Percentiles rank a stretch among this genome's conserved stretches.
phyloP scores from a whole-genome alignment of 106 monocot species.

The Dactylorhiza incarnata region DNA sequence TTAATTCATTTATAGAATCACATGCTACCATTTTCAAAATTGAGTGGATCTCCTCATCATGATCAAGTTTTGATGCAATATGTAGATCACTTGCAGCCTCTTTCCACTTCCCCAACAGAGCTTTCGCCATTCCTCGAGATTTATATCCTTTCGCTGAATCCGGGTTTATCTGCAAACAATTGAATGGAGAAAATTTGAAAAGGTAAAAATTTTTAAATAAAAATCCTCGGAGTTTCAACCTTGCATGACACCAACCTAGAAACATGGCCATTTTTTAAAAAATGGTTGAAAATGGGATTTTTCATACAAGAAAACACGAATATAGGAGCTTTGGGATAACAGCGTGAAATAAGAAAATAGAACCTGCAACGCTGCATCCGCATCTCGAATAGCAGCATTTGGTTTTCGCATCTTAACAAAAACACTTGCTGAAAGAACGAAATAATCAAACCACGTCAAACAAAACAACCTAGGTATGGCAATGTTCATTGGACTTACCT shows the following conservation, averaged over 20 bases:
- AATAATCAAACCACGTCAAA: neutral
- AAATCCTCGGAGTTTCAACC: too few species aligned
- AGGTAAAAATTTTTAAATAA: neutral
- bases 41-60: conserved; percentile 73
- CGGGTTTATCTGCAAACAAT: conserved; percentile 57
- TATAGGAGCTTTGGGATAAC: neutral
- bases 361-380: conserved; percentile 78
- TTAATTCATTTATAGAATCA: neutral
- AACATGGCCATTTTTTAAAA: too few species aligned
- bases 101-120: conserved; percentile 72
- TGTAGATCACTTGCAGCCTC: conserved; percentile 77
- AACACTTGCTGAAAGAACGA: conserved; percentile 50
- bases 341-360: neutral
- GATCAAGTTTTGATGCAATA: conserved; percentile 73
- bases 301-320: neutral
- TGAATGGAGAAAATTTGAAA: neutral
- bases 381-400: conserved; percentile 84
- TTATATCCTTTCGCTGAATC: conserved; percentile 92
- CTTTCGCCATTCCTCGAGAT: conserved; percentile 76
- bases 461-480: neutral
- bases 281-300: too few species aligned
- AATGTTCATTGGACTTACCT: conserved; percentile 31
- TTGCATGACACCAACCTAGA: too few species aligned
- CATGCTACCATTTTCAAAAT: conserved; percentile 45
- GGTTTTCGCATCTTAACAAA: conserved; percentile 73